Base-by-base conservation (phyloP, 1,139 yeast genomes). In the Diutina ranongensis region DNA sequence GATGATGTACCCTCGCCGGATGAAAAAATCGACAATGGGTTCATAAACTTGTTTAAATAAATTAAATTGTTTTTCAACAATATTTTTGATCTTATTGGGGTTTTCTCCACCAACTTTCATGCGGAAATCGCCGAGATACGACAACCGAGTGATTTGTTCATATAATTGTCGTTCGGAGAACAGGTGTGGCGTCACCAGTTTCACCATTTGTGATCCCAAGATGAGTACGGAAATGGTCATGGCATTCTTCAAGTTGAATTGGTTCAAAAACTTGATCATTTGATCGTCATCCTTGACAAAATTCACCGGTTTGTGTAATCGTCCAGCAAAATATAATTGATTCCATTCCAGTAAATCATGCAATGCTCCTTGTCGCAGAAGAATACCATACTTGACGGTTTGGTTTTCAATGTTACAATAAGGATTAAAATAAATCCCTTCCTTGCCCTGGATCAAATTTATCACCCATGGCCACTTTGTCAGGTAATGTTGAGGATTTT, bases 381-480 rank as follows among this genome's bases (percentile, higher is more conserved):
- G 81, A 13, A 88, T 81, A 4, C 99, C 99, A 59, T 92, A 92
- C 58, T 92, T 92, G 45, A 92, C 77, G 52, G 77, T 66, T 25
- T 51, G 46, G 21, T 80, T 80, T 45, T 74, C 71, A 49, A 89
- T 69, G 41, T 74, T 71, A 3, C 85, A 86, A 61, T 76, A 92
- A 3, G 99, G 97, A 58, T 92, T 94, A 67, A 87, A 94, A 60
- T 89, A 94, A 4, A 92, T 82, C 3, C 97, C 97, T 92, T 1
- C 96, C 97, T n/a, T 77, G 55, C 41, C 75, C 74, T 56, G 84
- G 92, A 18, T 86, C 71, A 1, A 89, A 71, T 1, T 72, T 63
- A 9, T 74, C 64, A 1, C 86, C 67, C 25, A 20, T 13, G 5
- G 18, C 20, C 0, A 95, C 94, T 9, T 82, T 67, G 45, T 61